These are phyloP conservation scores for Holtermanniella nyarrowii DNA, from an alignment of 768 basidiomycete genomes.

Conservation along the genomic window DNA sequence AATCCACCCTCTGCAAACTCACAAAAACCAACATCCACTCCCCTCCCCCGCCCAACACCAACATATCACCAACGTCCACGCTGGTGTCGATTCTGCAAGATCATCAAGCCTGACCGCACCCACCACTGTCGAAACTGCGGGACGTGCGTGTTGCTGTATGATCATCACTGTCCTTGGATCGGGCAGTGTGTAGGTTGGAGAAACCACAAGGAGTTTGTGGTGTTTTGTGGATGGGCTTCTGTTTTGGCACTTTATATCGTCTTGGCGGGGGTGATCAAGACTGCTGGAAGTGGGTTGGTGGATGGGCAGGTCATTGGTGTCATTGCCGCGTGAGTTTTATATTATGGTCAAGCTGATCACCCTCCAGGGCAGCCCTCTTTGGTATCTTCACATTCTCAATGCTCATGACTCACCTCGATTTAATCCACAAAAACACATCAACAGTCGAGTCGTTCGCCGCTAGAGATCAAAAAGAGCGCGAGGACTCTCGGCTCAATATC, in stretches of 20 bases:
- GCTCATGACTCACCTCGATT: constrained; percentile 50
- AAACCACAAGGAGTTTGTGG: constrained; percentile 84
- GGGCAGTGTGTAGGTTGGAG: constrained; percentile 88
- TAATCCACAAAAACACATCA: constrained; percentile 57
- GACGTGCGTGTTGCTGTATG: constrained; percentile 35
- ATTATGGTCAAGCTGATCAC: background rate
- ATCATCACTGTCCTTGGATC: constrained; percentile 54
- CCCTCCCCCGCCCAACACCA: background rate
- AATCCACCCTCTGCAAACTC: constrained; percentile 16
- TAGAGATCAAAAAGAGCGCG: constrained; percentile 56
- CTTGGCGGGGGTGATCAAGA: constrained; percentile 27
- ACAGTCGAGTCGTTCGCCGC: constrained; percentile 68
- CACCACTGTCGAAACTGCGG: constrained; percentile 41
- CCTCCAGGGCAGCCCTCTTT: constrained; percentile 59
- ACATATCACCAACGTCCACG: constrained; percentile 10
- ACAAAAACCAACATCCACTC: constrained; percentile 14
- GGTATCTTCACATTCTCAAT: constrained; percentile 57
- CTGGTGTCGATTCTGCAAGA: constrained; percentile 34
- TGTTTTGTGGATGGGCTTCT: constrained; percentile 58
- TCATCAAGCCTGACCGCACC: constrained; percentile 35
- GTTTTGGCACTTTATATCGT: constrained; percentile 53
- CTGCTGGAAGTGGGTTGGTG: constrained; percentile 30
- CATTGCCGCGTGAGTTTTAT: constrained; percentile 56
- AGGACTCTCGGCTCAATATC: constrained; percentile 47
- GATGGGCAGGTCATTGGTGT: constrained; percentile 64